Percentiles rank a stretch among this genome's conserved stretches.
These are phyloP conservation scores for Penicillium bialowiezense DNA, from an alignment of 495 filamentous ascomycete species.

Conservation along the genomic window DNA sequence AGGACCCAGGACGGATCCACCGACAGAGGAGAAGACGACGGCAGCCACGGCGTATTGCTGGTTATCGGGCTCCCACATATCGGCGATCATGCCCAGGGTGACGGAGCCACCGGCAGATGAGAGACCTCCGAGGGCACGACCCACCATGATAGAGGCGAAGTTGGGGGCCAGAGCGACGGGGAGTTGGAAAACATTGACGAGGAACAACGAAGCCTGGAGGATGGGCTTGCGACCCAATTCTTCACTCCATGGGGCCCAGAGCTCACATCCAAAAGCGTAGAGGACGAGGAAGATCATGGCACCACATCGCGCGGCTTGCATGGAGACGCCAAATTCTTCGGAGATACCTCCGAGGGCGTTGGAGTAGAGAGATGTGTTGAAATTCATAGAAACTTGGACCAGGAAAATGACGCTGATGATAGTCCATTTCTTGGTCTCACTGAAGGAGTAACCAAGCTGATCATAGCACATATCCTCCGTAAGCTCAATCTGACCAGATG, in stretches of 20 bases:
- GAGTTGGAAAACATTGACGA: conserved; percentile 60
- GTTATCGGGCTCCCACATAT: conserved; percentile 58
- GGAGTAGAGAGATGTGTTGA: conserved; percentile 56
- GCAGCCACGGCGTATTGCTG: conserved; percentile 61
- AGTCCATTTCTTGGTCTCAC: conserved; percentile 53
- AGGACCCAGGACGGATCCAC: conserved; percentile 59
- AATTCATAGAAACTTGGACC: conserved; percentile 59
- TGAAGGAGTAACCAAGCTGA: conserved; percentile 53
- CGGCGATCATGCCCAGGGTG: conserved; percentile 60
- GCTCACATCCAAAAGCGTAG: conserved; percentile 64
- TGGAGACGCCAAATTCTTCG: conserved; percentile 45
- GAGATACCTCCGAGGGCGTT: conserved; percentile 51
- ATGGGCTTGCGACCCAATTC: conserved; percentile 58
- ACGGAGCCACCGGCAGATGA: conserved; percentile 62
- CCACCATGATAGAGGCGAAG: conserved; percentile 54
- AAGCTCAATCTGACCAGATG: conserved; percentile 41
- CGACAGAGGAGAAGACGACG: conserved; percentile 63
- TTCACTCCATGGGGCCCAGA: conserved; percentile 67
- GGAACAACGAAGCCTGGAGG: conserved; percentile 51
- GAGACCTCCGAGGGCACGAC: conserved; percentile 56
- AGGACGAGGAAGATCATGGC: conserved; percentile 58
- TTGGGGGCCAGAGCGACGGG: conserved; percentile 52
- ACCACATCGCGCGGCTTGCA: conserved; percentile 52
- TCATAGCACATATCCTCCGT: conserved; percentile 58
- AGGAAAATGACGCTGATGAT: conserved; percentile 60